These are phyloP conservation scores for Agmasoma carcini DNA, from an alignment of 371 early-diverging fungal species.

Conservation along the genomic window DNA sequence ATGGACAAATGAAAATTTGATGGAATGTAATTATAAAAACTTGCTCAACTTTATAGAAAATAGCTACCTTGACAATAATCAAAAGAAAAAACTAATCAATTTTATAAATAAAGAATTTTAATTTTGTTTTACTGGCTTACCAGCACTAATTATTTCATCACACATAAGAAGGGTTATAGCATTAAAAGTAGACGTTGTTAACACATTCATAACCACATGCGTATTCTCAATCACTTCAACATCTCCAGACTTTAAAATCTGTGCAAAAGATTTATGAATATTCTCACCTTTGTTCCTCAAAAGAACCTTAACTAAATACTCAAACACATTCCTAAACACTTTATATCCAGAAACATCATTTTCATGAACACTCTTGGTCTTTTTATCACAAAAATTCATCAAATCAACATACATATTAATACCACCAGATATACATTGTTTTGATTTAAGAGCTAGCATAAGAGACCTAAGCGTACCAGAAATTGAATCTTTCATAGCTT, in stretches of 20 bases:
- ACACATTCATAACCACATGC: constrained; percentile 77
- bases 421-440: constrained; percentile 75
- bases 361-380: constrained; percentile 13
- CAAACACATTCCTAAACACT: constrained; percentile 25
- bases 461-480: constrained; percentile 91
- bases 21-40: no score
- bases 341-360: constrained; percentile 32
- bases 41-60: no score
- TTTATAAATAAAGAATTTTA: not conserved
- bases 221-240: constrained; percentile 89
- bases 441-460: constrained; percentile 83
- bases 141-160: constrained; percentile 94
- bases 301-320: constrained; percentile 32
- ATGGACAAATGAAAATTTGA: not conserved
- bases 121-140: constrained; percentile 51
- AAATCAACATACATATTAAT: constrained; percentile 74
- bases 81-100: no score
- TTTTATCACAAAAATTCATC: constrained; percentile 18
- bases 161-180: constrained; percentile 89
- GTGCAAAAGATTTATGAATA: constrained; percentile 28
- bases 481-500: constrained; percentile 86
- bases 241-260: constrained; percentile 19
- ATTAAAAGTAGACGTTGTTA: constrained; percentile 60
- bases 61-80: no score
- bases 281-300: constrained; percentile 37